Base-by-base conservation (phyloP, 768 basidiomycete species). In the Steccherinum ochraceum region DNA sequence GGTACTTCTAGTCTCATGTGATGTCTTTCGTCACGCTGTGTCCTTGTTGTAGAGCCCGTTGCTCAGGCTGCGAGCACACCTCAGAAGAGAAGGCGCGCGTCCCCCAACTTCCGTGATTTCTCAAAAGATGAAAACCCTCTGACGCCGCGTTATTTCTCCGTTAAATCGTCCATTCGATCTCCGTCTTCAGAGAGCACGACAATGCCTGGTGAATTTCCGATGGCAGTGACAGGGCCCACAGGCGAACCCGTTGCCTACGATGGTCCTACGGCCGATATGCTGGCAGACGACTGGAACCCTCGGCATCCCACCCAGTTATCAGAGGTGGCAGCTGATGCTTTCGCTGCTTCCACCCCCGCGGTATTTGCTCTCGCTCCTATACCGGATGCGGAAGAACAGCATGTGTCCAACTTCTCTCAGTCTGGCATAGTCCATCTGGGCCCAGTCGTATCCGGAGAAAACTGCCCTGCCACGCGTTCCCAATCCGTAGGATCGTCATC, bases 401-500 rank as follows among this genome's bases (percentile, higher is more conserved):
- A 43, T 23, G 21, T 43, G 5, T 50, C 52, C 26, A 58, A 60
- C 53, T 62, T 61, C 46, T 65, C 64, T 10, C 58, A 61, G 39
- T 50, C 55, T n/a, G 64, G 64, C 1, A 62, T 62, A 46, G 63
- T 66, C 12, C 63, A 62, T 49, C 60, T 66, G 11, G 57, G 52
- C 1, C 64, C 64, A 12, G 7, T 59, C 25, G 55, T 59, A 4
- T 55, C 58, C 1, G 52, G 52, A 2, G 23, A n/a, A n/a, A n/a
- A 40, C 11, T 54, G 52, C 30, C 45, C n/a, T 35, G 30, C 30
- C 7, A 7, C 16, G 12, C 40, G 49, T 3, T 57, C 56, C 16
- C 52, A 25, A 20, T 58, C 58, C 3, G 20, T 48, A 18, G 54
- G 43, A 27, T 56, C 56, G 20, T 52, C 50, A 1, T 35, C 30